Conservation (phyloP, 2,329 filamentous ascomycete genomes). For the Alternaria ethzedia region DNA sequence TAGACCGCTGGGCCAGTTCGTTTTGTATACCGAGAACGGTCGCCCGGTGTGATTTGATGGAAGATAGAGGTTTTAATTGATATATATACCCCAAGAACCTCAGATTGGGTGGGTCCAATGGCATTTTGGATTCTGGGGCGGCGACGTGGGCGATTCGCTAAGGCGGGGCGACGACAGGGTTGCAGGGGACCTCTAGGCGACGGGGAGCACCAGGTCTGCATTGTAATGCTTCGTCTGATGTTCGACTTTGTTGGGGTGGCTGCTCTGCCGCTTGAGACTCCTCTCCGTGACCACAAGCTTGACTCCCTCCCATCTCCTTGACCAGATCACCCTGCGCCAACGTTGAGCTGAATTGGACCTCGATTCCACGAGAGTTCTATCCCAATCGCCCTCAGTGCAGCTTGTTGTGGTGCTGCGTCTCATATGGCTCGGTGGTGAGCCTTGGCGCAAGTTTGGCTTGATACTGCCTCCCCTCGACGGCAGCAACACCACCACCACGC, state of each 20-base stretch:
- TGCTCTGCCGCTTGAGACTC: not conserved
- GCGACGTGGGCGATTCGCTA: not conserved
- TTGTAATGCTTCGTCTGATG: not conserved
- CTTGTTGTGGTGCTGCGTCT: constrained; percentile 1
- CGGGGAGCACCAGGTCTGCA: not conserved
- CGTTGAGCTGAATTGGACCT: not conserved
- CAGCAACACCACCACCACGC: constrained; percentile 4
- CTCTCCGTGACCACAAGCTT: not conserved
- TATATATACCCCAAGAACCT: not conserved
- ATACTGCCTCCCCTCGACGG: not conserved
- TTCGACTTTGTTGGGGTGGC: not conserved
- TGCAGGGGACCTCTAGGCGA: not conserved
- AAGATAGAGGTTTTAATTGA: not conserved
- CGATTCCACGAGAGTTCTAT: not conserved
- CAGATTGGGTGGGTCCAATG: not conserved
- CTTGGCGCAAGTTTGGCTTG: constrained; percentile 1
- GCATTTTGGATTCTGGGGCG: not conserved
- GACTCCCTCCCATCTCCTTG: not conserved
- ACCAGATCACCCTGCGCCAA: not conserved
- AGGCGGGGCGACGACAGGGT: not conserved
- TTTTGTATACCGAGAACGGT: not conserved
- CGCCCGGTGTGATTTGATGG: not conserved
- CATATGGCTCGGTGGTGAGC: not conserved
- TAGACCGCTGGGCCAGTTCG: not conserved
- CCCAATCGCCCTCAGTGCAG: not conserved